Evolutionary conservation across 768 basidiomycete species (phyloP).

Genomic region (Podaxis mareebaensis): DNA sequence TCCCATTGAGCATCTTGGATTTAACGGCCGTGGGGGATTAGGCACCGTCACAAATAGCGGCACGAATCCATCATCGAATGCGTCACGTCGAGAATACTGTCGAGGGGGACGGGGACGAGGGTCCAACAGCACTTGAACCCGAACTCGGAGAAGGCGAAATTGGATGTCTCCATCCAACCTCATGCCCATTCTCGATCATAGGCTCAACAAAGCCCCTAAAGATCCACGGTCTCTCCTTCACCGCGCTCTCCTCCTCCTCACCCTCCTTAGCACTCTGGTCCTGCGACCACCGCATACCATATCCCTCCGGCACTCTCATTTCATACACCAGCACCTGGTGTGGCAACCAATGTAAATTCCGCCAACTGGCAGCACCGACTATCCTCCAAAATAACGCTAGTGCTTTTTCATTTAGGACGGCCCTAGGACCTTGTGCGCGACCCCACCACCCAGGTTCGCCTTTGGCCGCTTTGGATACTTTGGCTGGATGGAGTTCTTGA

Average conservation of each 20-base stretch:
- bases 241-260: conserved; percentile 13
- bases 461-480: conserved; percentile 18
- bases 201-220: conserved; percentile 70
- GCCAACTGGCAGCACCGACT: conserved; percentile 54
- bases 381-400: conserved; percentile 53
- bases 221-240: conserved; percentile 38
- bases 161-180: conserved; percentile 57
- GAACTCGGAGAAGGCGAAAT: neutral
- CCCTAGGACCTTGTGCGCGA: conserved; percentile 51
- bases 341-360: conserved; percentile 67
- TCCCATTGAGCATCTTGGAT: too few species aligned
- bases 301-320: conserved; percentile 56
- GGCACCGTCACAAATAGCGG: neutral
- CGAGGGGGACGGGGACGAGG: neutral
- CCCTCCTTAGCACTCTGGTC: conserved; percentile 30
- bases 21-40: neutral
- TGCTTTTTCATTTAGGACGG: conserved; percentile 52
- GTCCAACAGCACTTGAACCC: neutral
- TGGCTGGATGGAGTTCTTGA: conserved; percentile 18
- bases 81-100: neutral
- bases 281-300: conserved; percentile 70
- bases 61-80: neutral
- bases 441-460: conserved; percentile 59
- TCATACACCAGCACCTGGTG: conserved; percentile 65
- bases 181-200: conserved; percentile 68